phyloP scores from a whole-genome alignment of 2,329 filamentous ascomycete genomes.

The Aspergillus phoenicis region DNA sequence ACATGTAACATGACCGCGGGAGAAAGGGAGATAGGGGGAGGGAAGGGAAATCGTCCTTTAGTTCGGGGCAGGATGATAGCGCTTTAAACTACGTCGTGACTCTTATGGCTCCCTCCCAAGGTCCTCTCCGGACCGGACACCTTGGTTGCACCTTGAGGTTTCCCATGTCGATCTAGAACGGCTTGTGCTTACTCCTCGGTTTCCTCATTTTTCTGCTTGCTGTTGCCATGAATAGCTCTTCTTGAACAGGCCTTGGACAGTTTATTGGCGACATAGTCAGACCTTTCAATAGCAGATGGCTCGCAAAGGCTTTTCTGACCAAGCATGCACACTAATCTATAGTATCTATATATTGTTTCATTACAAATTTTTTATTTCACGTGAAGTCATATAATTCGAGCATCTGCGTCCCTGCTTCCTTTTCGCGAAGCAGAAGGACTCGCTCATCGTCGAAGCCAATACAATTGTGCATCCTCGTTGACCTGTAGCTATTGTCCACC shows the following conservation, averaged over 20 bases:
- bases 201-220: not conserved
- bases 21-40: not conserved
- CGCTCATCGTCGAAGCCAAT: constrained; percentile 90
- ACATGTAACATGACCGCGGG: not conserved
- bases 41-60: not conserved
- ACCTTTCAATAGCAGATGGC: not conserved
- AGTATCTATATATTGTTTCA: not conserved
- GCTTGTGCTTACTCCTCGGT: not conserved
- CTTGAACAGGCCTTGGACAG: not conserved
- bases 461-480: constrained; percentile 60
- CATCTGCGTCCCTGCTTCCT: constrained; percentile 67
- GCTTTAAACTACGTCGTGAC: not conserved
- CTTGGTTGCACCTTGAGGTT: constrained; percentile 1
- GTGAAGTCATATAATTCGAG: constrained; percentile 88
- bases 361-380: constrained; percentile 33
- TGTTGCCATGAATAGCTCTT: not conserved
- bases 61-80: not conserved
- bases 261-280: not conserved
- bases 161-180: not conserved
- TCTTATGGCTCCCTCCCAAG: not conserved
- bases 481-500: constrained; percentile 40
- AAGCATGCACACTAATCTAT: not conserved
- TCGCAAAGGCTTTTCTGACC: not conserved
- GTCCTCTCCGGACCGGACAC: not conserved
- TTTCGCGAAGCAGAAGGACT: constrained; percentile 81